Evolutionary conservation across 2,329 filamentous ascomycete genomes (phyloP), one percentile per base, ranked within the genome.

Genomic region (Alternaria hordeiaustralica): DNA sequence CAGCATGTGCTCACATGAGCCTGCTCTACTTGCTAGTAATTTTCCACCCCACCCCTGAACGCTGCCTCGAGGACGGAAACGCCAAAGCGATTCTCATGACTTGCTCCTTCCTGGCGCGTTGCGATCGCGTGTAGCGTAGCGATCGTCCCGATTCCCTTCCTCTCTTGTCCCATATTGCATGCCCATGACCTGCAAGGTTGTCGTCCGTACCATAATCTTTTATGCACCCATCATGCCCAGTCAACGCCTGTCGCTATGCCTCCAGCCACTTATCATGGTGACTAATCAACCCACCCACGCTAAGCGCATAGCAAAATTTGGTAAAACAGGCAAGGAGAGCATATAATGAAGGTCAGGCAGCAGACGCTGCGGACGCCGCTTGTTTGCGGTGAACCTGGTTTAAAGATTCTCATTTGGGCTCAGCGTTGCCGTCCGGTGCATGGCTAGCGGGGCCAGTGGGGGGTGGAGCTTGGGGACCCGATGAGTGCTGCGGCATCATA

Each of bases 401-500:
- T 51, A 12, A 36, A 43, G 11, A 15, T n/a, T 25, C 60, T 81
- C 78, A 81, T 77, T 80, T 81, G 55, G 71, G 71, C 61, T 81
- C 78, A 11, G 78, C 78, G 55, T 61, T 72, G 15, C 66, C 70
- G 54, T 81, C 78, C 11, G 75, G 71, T 15, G 66, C 76, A 61
- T 79, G 77, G 33, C 68, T 75, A 30, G 75, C 75, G 26, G 77
- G 77, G 6, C 77, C 78, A 7, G 78, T 72, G 10, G 77, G 77
- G 12, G 74, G 77, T 15, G 74, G 75, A 25, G 68, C 73, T 65
- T 80, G 78, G 55, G 77, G 75, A 20, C 75, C 77, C 60, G 80
- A 75, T 18, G 78, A 80, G 59, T 81, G 79, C 61, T 79, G 76
- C 55, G 78, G 78, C 73, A 81, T 78, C 79, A 81, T 81, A 15